Conservation (phyloP, 2,329 filamentous ascomycete species). For the Pestalotiopsis sp. region DNA sequence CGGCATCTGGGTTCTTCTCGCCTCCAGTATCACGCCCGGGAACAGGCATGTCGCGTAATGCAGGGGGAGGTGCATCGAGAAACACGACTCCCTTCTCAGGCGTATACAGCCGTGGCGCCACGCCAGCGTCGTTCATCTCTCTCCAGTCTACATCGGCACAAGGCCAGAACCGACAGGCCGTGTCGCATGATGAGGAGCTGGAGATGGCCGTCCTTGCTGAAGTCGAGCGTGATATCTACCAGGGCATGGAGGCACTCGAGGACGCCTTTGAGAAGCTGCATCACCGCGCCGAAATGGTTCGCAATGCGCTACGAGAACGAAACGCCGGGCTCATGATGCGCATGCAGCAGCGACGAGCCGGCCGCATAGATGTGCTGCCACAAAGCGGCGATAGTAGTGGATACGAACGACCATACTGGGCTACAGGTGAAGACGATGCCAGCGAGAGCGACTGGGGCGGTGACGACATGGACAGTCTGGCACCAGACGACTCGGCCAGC, state of each 20-base stretch:
- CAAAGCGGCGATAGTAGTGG: constrained; percentile 50
- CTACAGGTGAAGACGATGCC: constrained; percentile 46
- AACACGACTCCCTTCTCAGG: constrained; percentile 52
- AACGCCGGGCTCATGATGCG: constrained; percentile 73
- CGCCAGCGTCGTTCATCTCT: constrained; percentile 49
- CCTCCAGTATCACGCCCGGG: constrained; percentile 42
- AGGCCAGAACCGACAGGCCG: constrained; percentile 55
- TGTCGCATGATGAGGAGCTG: constrained; percentile 91
- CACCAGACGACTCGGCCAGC: constrained; percentile 79
- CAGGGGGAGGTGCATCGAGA: constrained; percentile 44
- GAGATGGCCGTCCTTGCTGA: constrained; percentile 90
- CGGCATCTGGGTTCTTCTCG: constrained; percentile 50
- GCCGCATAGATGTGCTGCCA: constrained; percentile 56
- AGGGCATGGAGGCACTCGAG: constrained; percentile 91
- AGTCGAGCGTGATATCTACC: constrained; percentile 90
- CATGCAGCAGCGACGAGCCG: constrained; percentile 57
- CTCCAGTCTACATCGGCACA: constrained; percentile 41
- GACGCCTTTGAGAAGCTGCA: constrained; percentile 95
- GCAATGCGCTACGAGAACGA: constrained; percentile 78
- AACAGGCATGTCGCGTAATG: constrained; percentile 37
- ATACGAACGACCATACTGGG: constrained; percentile 52
- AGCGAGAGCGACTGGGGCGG: constrained; percentile 62
- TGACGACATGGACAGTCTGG: constrained; percentile 61
- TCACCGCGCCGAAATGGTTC: constrained; percentile 78
- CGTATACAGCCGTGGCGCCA: constrained; percentile 57